A percentile compares a stretch with the other conserved stretches of the same genome.
Evolutionary conservation across 2,329 filamentous ascomycete species (phyloP).

Genomic region (Penicillium sp.): DNA sequence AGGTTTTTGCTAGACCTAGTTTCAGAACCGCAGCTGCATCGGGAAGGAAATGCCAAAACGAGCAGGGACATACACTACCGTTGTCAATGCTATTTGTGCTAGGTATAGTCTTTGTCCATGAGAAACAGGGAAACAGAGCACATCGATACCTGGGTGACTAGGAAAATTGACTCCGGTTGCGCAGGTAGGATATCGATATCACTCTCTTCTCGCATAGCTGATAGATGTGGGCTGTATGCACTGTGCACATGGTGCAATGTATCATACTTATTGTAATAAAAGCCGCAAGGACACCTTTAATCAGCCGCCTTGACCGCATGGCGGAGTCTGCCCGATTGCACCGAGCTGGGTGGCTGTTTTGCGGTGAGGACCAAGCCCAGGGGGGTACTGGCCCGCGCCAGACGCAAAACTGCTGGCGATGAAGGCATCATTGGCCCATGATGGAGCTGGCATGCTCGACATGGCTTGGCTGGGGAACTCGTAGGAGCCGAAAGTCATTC

Average conservation of each 20-base stretch:
- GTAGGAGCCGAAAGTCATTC: constrained; percentile 21
- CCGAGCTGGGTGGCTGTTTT: constrained; percentile 36
- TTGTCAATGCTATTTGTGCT: not conserved
- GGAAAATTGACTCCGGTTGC: not conserved
- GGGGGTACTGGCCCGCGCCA: constrained; percentile 23
- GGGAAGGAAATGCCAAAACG: not conserved
- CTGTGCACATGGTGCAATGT: not conserved
- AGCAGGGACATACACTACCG: not conserved
- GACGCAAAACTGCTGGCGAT: constrained; percentile 32
- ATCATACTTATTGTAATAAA: not conserved
- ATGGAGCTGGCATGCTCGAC: constrained; percentile 30
- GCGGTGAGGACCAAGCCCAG: constrained; percentile 26
- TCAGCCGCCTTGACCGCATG: constrained; percentile 51
- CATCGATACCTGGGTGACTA: not conserved
- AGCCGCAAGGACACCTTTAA: not conserved
- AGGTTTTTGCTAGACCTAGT: not conserved
- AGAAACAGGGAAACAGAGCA: not conserved
- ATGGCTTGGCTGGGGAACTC: constrained; percentile 26
- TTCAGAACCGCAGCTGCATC: not conserved
- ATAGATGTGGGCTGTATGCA: not conserved
- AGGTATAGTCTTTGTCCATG: not conserved
- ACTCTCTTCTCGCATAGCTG: not conserved
- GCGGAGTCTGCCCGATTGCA: constrained; percentile 48
- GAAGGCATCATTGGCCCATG: constrained; percentile 40
- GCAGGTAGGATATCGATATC: not conserved